Evolutionary conservation across 192 early-diverging fungal genomes (phyloP).

Genomic region (Oehlia diaphana): DNA sequence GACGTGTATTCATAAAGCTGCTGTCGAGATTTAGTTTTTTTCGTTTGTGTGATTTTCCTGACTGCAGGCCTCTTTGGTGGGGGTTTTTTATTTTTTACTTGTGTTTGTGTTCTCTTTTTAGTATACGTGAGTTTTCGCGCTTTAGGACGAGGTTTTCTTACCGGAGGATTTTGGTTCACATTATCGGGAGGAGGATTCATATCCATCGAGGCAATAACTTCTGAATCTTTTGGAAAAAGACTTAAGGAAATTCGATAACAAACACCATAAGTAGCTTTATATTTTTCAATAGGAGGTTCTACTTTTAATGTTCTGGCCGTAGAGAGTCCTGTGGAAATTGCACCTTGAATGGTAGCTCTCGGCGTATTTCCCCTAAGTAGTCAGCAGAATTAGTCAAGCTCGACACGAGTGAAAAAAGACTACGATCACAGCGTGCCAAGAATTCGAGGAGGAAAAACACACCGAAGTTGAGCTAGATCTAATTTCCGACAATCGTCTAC

Average conservation of each 20-base stretch:
- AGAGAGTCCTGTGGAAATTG: slow-evolving; percentile 46
- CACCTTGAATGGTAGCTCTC: slow-evolving; percentile 50
- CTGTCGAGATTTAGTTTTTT: background rate
- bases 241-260: slow-evolving; percentile 41
- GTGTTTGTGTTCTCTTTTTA: background rate
- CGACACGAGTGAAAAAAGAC: slow-evolving; percentile 1
- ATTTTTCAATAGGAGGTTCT: slow-evolving; percentile 46
- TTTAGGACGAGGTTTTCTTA: background rate
- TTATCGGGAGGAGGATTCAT: background rate
- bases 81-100: background rate
- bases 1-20: background rate
- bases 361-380: slow-evolving; percentile 48
- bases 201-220: background rate
- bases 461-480: slow-evolving; percentile 5
- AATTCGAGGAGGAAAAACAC: slow-evolving; percentile 1
- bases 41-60: background rate
- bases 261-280: slow-evolving; percentile 32
- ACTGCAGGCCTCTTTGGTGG: background rate
- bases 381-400: slow-evolving; percentile 23
- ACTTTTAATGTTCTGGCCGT: slow-evolving; percentile 33
- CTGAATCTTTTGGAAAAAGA: slow-evolving; percentile 27
- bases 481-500: background rate
- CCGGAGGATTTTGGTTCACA: background rate
- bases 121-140: background rate
- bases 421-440: background rate